Conservation (phyloP, 2,329 filamentous ascomycete genomes). For the Sporothrix pallida region DNA sequence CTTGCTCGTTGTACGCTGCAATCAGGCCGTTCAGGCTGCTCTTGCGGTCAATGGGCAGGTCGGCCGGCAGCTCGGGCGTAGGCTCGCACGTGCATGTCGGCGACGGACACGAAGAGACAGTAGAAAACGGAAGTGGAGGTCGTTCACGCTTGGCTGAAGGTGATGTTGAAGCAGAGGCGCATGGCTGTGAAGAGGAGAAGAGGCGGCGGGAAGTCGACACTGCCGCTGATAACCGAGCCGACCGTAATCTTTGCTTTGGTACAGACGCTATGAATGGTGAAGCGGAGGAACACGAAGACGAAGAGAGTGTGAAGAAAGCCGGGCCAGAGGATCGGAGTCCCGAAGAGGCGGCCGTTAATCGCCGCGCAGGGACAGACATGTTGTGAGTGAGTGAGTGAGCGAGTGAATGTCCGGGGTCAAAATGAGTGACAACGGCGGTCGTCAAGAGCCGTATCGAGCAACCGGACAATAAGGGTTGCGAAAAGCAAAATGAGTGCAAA, state of each 20-base stretch:
- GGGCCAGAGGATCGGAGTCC: not conserved
- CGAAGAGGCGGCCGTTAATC: conserved; percentile 3
- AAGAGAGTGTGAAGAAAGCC: not conserved
- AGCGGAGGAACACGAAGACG: not conserved
- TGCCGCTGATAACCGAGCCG: not conserved
- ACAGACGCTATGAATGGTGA: not conserved
- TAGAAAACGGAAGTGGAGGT: conserved; percentile 48
- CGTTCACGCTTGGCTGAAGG: not conserved
- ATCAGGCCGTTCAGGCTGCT: conserved; percentile 77
- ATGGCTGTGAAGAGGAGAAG: not conserved
- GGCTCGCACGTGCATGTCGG: conserved; percentile 78
- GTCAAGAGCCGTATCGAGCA: not conserved
- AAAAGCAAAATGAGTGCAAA: not conserved
- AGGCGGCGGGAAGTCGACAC: not conserved
- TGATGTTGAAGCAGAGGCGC: not conserved
- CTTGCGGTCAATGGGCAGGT: conserved; percentile 75
- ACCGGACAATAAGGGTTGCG: not conserved
- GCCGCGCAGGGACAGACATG: conserved; percentile 20
- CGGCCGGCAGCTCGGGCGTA: conserved; percentile 66
- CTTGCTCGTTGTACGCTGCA: conserved; percentile 77
- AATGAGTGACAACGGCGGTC: not conserved
- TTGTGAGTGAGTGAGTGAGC: not conserved
- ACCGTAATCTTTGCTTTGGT: not conserved
- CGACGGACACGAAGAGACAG: conserved; percentile 67
- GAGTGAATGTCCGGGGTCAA: not conserved